A percentile compares a stretch with the other conserved stretches of the same genome.
phyloP scores from a whole-genome alignment of 768 basidiomycete species.

The Amanita thiersii region DNA sequence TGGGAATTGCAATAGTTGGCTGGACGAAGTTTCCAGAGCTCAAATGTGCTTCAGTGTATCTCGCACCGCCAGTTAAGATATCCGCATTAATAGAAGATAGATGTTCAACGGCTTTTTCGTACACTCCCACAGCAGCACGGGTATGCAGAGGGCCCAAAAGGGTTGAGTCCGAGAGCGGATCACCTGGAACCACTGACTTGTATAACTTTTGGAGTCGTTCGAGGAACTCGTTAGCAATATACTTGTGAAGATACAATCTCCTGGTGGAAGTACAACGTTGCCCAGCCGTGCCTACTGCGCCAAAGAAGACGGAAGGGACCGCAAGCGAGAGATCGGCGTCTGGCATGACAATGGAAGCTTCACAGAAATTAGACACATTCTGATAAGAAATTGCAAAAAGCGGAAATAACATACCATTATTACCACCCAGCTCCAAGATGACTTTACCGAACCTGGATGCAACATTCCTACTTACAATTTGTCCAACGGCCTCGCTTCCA shows the following conservation, averaged over 20 bases:
- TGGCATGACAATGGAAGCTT: conserved; percentile 87
- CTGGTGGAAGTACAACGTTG: conserved; percentile 88
- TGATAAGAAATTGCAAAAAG: conserved; percentile 9
- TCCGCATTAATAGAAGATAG: conserved; percentile 63
- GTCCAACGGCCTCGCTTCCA: conserved; percentile 83
- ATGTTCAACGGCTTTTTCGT: conserved; percentile 49
- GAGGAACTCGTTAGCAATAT: conserved; percentile 72
- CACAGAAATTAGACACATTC: conserved; percentile 13
- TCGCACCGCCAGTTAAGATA: conserved; percentile 65
- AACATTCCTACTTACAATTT: conserved; percentile 81
- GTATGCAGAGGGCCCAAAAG: conserved; percentile 87
- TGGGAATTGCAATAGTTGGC: conserved; percentile 76
- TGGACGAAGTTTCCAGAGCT: conserved; percentile 79
- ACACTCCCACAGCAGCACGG: conserved; percentile 56
- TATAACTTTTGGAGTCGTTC: conserved; percentile 69
- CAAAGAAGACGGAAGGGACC: conserved; percentile 86
- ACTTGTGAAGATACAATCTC: conserved; percentile 79
- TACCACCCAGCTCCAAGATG: conserved; percentile 89
- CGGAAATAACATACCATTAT: conserved; percentile 63
- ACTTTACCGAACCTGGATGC: conserved; percentile 85
- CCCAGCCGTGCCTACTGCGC: conserved; percentile 78
- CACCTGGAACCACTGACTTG: conserved; percentile 65
- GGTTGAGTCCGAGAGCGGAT: conserved; percentile 68
- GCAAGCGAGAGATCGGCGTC: conserved; percentile 91
- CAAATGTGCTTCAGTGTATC: conserved; percentile 43